phyloP scores from a whole-genome alignment of 2,329 filamentous ascomycete species.

The Colletotrichum euphorbiae region DNA sequence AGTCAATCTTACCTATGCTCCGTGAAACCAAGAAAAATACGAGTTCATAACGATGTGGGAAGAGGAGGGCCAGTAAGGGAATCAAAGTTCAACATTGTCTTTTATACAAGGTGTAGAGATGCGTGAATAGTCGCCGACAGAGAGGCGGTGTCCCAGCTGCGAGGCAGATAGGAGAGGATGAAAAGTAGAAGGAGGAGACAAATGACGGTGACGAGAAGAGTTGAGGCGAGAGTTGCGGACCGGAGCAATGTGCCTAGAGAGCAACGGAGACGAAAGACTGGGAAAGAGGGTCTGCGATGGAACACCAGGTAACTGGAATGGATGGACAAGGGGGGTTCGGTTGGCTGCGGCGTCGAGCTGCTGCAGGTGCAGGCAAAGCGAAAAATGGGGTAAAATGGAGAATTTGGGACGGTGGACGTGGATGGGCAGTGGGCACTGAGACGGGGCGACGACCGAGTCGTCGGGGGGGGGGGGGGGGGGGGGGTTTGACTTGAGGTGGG shows the following conservation, averaged over 20 bases:
- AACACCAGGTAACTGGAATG: conserved; percentile 34
- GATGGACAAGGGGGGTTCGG: conserved; percentile 4
- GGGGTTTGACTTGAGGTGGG: too few relatives aligned
- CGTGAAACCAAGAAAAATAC: conserved; percentile 5
- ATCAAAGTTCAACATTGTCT: conserved; percentile 32
- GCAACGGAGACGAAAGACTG: conserved; percentile 25
- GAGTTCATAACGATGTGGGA: conserved; percentile 35
- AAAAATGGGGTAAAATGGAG: conserved; percentile 38
- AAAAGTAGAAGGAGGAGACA: conserved; percentile 3
- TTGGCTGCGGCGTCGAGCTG: conserved; percentile 9
- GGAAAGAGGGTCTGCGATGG: conserved; percentile 34
- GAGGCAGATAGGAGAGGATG: neutral
- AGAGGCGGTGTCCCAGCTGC: neutral
- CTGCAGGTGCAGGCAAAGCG: neutral
- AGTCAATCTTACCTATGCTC: conserved; percentile 22
- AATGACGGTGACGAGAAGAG: neutral
- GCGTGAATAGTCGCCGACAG: neutral
- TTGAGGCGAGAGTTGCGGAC: conserved; percentile 2
- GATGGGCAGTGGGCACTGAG: too few relatives aligned
- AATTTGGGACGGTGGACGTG: conserved; percentile 19
- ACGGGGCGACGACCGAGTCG: conserved; percentile 19
- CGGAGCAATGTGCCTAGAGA: conserved; percentile 22
- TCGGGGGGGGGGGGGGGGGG: too few relatives aligned
- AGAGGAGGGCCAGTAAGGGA: conserved; percentile 7
- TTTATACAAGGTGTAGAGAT: neutral